Percentiles rank a stretch among this genome's conserved stretches.
Evolutionary conservation across 768 basidiomycete species (phyloP).

Genomic region (Ephemerocybe angulata): DNA sequence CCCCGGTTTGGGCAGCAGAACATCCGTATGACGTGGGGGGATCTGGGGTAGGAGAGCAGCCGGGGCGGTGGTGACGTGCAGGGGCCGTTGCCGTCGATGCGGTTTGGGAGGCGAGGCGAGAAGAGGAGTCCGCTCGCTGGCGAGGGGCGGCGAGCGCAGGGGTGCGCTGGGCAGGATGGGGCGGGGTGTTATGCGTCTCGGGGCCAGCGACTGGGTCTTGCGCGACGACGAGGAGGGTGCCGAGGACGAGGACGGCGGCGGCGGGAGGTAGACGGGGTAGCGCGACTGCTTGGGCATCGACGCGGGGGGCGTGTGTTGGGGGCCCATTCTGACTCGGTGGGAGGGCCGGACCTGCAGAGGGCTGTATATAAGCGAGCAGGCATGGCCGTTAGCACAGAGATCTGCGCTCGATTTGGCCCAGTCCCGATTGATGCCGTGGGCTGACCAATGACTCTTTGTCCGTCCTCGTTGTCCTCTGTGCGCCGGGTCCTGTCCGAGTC

Average conservation of each 20-base stretch:
- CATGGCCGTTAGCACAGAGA: too few species aligned
- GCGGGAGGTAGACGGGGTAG: not conserved
- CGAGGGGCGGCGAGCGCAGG: not conserved
- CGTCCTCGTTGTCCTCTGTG: too few species aligned
- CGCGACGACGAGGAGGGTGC: not conserved
- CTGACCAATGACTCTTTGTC: too few species aligned
- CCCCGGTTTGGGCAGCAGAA: not conserved
- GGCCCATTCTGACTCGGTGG: not conserved
- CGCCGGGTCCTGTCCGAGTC: not conserved
- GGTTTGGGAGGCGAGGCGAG: not conserved
- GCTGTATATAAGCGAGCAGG: too few species aligned
- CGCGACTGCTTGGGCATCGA: not conserved
- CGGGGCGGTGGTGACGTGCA: not conserved
- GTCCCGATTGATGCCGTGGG: too few species aligned
- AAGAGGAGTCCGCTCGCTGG: not conserved
- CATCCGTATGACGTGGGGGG: not conserved
- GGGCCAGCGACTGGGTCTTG: not conserved
- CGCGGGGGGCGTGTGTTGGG: not conserved
- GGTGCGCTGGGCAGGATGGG: not conserved
- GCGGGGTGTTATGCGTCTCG: not conserved
- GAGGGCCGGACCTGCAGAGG: too few species aligned
- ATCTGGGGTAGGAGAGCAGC: not conserved
- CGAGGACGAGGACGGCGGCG: not conserved
- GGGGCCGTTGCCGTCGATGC: not conserved
- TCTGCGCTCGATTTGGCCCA: too few species aligned